Base-by-base conservation (phyloP, 2,329 filamentous ascomycete genomes). In the Dactylellina parvicollis region DNA sequence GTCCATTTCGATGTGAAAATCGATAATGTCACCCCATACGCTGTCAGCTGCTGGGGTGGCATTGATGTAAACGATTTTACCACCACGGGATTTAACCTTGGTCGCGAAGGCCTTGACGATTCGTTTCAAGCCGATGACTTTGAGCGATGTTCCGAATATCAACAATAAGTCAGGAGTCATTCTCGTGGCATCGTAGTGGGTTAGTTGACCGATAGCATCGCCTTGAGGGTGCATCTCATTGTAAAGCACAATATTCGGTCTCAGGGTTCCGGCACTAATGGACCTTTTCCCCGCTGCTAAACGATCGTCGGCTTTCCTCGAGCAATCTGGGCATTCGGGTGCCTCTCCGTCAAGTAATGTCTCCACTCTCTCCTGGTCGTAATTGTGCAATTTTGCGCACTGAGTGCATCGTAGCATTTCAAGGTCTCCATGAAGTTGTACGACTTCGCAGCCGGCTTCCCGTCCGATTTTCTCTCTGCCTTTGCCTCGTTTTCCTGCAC, bases 1-100 rank as follows among this genome's bases (percentile, higher is more conserved):
- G 77, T 91, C 89, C 88, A 88, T 90, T 75, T 89, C 84, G 0
- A 92, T 84, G 86, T 89, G 91, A 74, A 88, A 90, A 80, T 92
- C 89, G 59, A 92, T 89, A 0, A 90, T 82, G 60, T 90, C 89
- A 0, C 88, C 86, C 89, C 89, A 92, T 0, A 85, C 85, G 77
- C 89, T 91, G 77, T 90, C 88, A 0, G 89, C 84, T 0, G 89
- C 89, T 77, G 89, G 89, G 1, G 89, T 90, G 20, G 88, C 86
- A 79, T 92, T 92, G 75, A 91, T 87, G 80, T 91, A 91, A 3
- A 91, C 83, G 0, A 92, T 89, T 61, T 86, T 89, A 64, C 89
- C 89, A 22, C 87, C 87, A 76, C 84, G 87, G 1, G 77, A 77
- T 79, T 91, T 89, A 0, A 91, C 87, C 0, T 88, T 86, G 77